Conservation (phyloP, 208 protist genomes). For the Acanthamoeba culbertsoni region DNA sequence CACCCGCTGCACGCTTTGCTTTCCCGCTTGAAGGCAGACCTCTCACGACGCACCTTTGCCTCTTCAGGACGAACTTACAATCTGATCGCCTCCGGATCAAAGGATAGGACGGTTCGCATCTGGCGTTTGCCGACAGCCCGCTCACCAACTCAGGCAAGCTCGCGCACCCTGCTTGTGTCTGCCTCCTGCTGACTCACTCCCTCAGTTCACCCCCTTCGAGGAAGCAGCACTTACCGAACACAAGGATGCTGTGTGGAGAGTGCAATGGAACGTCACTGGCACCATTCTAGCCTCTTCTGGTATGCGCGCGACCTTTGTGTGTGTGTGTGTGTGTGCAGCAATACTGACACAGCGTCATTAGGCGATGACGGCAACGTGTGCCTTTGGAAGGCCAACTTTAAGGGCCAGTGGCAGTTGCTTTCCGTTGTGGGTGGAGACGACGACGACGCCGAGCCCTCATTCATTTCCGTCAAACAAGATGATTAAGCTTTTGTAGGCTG, state of each 20-base stretch:
- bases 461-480: slow-evolving; percentile 11
- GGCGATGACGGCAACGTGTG: slow-evolving; percentile 84
- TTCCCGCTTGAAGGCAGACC: too few species aligned
- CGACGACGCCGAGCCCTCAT: slow-evolving; percentile 19
- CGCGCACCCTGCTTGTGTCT: not conserved
- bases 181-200: not conserved
- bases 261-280: slow-evolving; percentile 88
- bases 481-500: too few species aligned
- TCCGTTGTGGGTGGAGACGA: slow-evolving; percentile 63
- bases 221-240: slow-evolving; percentile 70
- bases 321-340: too few species aligned
- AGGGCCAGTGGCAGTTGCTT: slow-evolving; percentile 69
- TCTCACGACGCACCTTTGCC: too few species aligned
- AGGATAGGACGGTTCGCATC: slow-evolving; percentile 79
- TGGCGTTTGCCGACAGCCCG: slow-evolving; percentile 68
- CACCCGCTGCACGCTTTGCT: not conserved
- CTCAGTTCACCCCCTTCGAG: slow-evolving; percentile 8
- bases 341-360: too few species aligned
- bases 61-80: slow-evolving; percentile 75
- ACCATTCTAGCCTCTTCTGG: slow-evolving; percentile 83
- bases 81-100: slow-evolving; percentile 80
- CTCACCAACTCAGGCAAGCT: not conserved
- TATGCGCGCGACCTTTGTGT: too few species aligned
- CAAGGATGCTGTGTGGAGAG: slow-evolving; percentile 81
- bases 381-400: slow-evolving; percentile 81